A percentile compares a stretch with the other conserved stretches of the same genome.
These are phyloP conservation scores for Quercus lobata DNA, from an alignment of 331 rosid species.

Conservation along the genomic window DNA sequence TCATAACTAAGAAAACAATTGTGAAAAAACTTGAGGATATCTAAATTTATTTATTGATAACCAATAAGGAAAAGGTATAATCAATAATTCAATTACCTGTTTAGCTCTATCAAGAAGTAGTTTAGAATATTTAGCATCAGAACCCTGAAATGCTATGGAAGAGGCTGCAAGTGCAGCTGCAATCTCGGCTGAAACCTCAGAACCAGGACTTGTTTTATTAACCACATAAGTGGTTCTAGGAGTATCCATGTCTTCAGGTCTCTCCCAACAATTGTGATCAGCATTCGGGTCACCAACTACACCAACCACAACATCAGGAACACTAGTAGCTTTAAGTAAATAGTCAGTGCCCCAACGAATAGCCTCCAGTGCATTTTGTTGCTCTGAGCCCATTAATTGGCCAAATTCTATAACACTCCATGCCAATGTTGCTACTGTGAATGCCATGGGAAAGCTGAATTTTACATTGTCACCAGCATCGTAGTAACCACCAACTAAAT, in stretches of 20 bases:
- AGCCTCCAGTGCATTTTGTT: conserved; percentile 18
- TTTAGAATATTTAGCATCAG: conserved; percentile 13
- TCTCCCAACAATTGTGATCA: conserved; percentile 31
- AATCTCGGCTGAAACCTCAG: conserved; percentile 24
- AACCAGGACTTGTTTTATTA: conserved; percentile 13
- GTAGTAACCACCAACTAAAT: conserved; percentile 43
- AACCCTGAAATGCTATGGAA: conserved; percentile 16
- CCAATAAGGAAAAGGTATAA: background rate
- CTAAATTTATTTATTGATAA: background rate
- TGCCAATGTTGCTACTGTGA: conserved; percentile 33
- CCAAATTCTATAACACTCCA: conserved; percentile 43
- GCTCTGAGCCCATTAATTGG: conserved; percentile 20
- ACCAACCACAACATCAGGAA: conserved; percentile 15
- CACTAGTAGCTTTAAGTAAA: conserved; percentile 26
- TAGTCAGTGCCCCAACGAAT: conserved; percentile 35
- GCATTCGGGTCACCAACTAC: conserved; percentile 8
- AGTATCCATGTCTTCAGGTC: conserved; percentile 41
- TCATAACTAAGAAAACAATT: too few relatives aligned
- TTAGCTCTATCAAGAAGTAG: conserved; percentile 14
- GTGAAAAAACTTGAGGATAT: too few relatives aligned
- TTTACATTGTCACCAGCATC: conserved; percentile 45
- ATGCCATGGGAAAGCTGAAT: conserved; percentile 46
- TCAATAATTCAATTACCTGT: background rate
- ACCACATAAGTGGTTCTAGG: conserved; percentile 19
- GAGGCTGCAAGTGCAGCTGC: conserved; percentile 38